A percentile compares a stretch with the other conserved stretches of the same genome.
Conservation (phyloP, 75 land plant genomes). For the Azolla pinnata region DNA sequence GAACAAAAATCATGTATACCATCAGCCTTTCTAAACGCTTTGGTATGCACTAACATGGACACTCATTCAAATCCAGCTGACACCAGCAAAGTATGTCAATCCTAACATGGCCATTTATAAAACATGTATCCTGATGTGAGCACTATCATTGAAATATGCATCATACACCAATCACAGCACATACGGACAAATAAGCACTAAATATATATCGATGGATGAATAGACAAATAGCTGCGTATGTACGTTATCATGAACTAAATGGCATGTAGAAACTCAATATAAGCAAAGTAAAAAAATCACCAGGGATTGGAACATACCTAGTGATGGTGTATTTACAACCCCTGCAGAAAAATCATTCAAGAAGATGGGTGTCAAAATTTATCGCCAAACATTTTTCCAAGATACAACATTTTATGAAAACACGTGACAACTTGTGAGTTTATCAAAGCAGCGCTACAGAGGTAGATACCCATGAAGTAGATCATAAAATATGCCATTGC, state of each 20-base stretch:
- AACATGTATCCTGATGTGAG: background rate
- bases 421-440: too few relatives aligned
- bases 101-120: background rate
- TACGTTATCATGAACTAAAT: background rate
- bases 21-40: too few relatives aligned
- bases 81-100: background rate
- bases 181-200: background rate
- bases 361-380: too few relatives aligned
- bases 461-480: too few relatives aligned
- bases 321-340: background rate
- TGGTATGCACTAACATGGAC: background rate
- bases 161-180: background rate
- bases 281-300: too few relatives aligned
- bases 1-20: too few relatives aligned
- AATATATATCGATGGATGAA: background rate
- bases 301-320: background rate
- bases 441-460: too few relatives aligned
- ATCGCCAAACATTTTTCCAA: too few relatives aligned
- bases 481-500: too few relatives aligned
- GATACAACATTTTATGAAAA: too few relatives aligned
- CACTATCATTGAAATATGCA: background rate
- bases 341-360: background rate
- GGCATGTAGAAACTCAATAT: background rate
- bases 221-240: background rate
- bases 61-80: background rate